Evolutionary conservation across 345 rosid genomes (phyloP).

Genomic region (Eucalyptus polybractea): DNA sequence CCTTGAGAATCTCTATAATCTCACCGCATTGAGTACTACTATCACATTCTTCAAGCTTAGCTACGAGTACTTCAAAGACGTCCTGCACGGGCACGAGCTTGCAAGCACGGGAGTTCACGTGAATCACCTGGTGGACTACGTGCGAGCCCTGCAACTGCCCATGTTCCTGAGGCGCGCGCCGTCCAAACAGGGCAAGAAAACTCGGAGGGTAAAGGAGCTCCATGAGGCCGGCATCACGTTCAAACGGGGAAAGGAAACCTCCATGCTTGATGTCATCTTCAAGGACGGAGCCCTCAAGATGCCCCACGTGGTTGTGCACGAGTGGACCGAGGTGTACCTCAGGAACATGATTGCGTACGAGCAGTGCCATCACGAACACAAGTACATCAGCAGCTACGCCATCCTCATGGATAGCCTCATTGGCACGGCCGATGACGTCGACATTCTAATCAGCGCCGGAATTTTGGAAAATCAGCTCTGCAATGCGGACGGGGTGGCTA

Average conservation of each 20-base stretch:
- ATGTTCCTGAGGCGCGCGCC: neutral
- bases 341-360: slow-evolving; percentile 15
- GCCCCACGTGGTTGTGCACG: slow-evolving; percentile 9
- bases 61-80: slow-evolving; percentile 6
- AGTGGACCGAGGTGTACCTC: slow-evolving; percentile 3
- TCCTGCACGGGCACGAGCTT: slow-evolving; percentile 1
- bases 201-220: slow-evolving; percentile 14
- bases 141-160: neutral
- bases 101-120: neutral
- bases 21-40: neutral
- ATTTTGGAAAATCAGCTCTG: neutral
- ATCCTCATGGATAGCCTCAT: slow-evolving; percentile 3
- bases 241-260: neutral
- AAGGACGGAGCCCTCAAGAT: slow-evolving; percentile 5
- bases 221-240: slow-evolving; percentile 21
- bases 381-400: neutral
- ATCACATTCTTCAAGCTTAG: neutral
- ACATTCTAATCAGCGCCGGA: neutral
- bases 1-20: neutral
- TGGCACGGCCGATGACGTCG: neutral
- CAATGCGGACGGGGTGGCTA: neutral
- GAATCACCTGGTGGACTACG: neutral
- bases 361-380: neutral
- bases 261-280: slow-evolving; percentile 6
- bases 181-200: neutral